Base-by-base conservation (phyloP, 768 basidiomycete species). In the Auricularia heimuer region DNA sequence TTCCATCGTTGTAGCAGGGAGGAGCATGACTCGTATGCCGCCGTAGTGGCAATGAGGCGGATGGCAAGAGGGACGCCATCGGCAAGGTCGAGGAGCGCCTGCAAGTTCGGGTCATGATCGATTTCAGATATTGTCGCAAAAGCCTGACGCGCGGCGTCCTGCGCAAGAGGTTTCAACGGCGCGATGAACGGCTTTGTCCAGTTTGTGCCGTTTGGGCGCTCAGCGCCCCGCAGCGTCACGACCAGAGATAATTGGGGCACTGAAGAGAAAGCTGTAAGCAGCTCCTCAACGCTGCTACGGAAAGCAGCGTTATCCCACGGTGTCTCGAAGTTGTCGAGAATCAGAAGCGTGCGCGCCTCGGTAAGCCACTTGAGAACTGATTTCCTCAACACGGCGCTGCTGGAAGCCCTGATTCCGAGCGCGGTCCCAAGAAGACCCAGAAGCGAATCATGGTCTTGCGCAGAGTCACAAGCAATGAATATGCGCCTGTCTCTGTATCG, bases 401-500 rank as follows among this genome's bases (percentile, higher is more conserved):
- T 51, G 47, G 47, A 51, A 6, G 47, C 47, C 47, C 2, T 35
- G 29, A 60, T 60, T 6, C 29, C 29, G 8, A 60, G 34, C 24
- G 18, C 10, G 18, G 8, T 29, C 6, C 56, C 56, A 18, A 60
- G 11, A 7, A 60, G 11, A 29, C 24, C 24, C 11, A 60, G 56
- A 29, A 60, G 34, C 12, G 24, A 29, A 33, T 29, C 24, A 33
- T 14, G 16, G 29, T 60, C 34, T 6, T 6, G 16, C 29, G 56
- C 24, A 29, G 56, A 18, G 62, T 75, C 69, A 56, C 79, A 80
- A 8, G 75, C 73, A 6, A 78, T 72, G 71, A 76, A 75, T 63
- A 76, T 71, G 18, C 68, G 69, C 29, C 67, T 63, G 8, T 66
- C 67, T 2, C 67, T 66, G 67, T 75, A 77, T 3, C 61, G 68